Evolutionary conservation across 2,329 filamentous ascomycete genomes (phyloP).

Genomic region (Dendrostoma leiphaemia): DNA sequence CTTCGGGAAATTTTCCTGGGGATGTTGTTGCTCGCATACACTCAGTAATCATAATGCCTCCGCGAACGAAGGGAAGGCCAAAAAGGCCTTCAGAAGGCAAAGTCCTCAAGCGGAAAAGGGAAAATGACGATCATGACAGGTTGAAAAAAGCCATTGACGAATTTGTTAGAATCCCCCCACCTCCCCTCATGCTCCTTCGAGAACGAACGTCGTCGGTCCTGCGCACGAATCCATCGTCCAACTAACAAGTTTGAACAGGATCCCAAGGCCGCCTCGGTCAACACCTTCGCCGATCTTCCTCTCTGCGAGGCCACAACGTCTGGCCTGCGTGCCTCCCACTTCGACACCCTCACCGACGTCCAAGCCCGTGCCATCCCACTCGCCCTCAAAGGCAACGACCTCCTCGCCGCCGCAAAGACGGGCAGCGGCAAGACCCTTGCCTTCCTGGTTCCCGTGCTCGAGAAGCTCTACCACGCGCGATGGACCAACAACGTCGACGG

Average conservation of each 20-base stretch:
- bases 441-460: slow-evolving; percentile 87
- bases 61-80: slow-evolving; percentile 6
- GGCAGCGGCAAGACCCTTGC: slow-evolving; percentile 94
- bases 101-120: slow-evolving; percentile 24
- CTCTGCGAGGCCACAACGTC: slow-evolving; percentile 76
- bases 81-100: slow-evolving; percentile 17
- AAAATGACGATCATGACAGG: slow-evolving; percentile 23
- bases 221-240: background rate
- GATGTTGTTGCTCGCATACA: background rate
- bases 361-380: slow-evolving; percentile 86
- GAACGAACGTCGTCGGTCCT: background rate
- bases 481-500: slow-evolving; percentile 85
- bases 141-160: slow-evolving; percentile 56
- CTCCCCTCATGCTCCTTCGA: too few relatives aligned
- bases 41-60: slow-evolving; percentile 7
- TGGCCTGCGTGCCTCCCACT: slow-evolving; percentile 84
- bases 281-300: slow-evolving; percentile 79
- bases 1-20: background rate
- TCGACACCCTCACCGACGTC: slow-evolving; percentile 86
- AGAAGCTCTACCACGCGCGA: slow-evolving; percentile 84
- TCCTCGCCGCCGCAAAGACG: slow-evolving; percentile 92
- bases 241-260: slow-evolving; percentile 44
- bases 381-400: slow-evolving; percentile 80
- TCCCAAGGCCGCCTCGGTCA: slow-evolving; percentile 54
- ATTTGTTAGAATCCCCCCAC: slow-evolving; percentile 40